Base-by-base conservation (phyloP, 495 filamentous ascomycete genomes). In the Staphylotrichum longicolle region DNA sequence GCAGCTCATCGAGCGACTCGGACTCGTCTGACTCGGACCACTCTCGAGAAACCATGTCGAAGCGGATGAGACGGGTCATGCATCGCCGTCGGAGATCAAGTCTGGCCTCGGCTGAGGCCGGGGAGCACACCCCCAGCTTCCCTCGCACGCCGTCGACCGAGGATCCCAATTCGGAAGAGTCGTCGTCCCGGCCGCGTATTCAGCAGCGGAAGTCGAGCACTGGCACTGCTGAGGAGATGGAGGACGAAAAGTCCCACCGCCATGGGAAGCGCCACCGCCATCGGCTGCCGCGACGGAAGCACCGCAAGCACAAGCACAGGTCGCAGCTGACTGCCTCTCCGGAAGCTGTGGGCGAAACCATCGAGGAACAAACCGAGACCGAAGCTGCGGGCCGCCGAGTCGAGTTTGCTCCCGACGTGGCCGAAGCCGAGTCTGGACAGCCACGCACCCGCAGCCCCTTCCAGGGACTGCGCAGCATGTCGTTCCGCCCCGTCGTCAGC, bases 51-150 rank as follows among this genome's bases (percentile, higher is more conserved):
- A 88, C 86, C 5, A 87, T 89, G 8, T 85, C 86, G 3, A 91
- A 89, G 72, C 83, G 87, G 5, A 84, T 94, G 67, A 87, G 83
- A 72, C 78, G 86, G 54, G 87, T 84, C 1, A 85, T 93, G 72
- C 83, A 84, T 59, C 83, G 83, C 66, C 85, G 84, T 56, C 85
- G 90, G 55, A 91, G 91, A 72, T 90, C 88, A 0, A 92, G 86
- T 66, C 78, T 80, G 8, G 87, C 87, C 65, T 90, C 88, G 33
- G 82, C 83, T 53, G 84, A 88, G 14, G 86, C 82, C 0, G 75
- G 68, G 20, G 73, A 77, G 3, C 27, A 59, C 11, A 57, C 54
- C 14, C 65, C 63, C 20, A 60, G 61, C 7, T 67, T 62, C 12
- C 73, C 73, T 49, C 67, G 72, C 12, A 72, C 75, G 0, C 70